These are phyloP conservation scores for Xylariaceae sp. DNA, from an alignment of 2,329 filamentous ascomycete species.

Conservation along the genomic window DNA sequence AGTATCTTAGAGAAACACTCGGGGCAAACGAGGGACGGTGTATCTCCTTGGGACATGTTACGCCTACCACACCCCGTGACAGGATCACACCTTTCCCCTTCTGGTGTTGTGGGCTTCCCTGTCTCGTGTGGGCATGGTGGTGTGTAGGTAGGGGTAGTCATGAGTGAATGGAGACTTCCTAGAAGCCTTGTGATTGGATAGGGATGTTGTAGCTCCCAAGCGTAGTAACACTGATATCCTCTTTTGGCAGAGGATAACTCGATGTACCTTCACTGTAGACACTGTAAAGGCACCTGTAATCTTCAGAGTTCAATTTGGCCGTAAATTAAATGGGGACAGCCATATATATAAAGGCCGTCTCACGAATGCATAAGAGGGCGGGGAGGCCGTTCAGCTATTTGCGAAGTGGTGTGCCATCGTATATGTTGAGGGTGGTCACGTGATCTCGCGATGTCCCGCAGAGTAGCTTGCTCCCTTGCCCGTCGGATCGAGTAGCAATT, in stretches of 20 bases:
- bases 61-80: slow-evolving; percentile 19
- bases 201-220: slow-evolving; percentile 22
- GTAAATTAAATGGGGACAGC: slow-evolving; percentile 12
- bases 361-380: slow-evolving; percentile 21
- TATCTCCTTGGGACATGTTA: slow-evolving; percentile 30
- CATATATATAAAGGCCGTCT: slow-evolving; percentile 20
- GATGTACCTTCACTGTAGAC: slow-evolving; percentile 27
- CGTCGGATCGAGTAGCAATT: slow-evolving; percentile 9
- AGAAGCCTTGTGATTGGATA: slow-evolving; percentile 24
- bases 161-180: slow-evolving; percentile 20
- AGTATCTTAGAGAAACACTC: slow-evolving; percentile 32
- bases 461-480: slow-evolving; percentile 1
- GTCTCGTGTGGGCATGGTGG: slow-evolving; percentile 32
- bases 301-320: slow-evolving; percentile 8
- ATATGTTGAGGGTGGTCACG: slow-evolving; percentile 30
- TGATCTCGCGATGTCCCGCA: slow-evolving; percentile 30
- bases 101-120: slow-evolving; percentile 35
- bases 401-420: slow-evolving; percentile 20
- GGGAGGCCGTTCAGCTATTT: slow-evolving; percentile 21
- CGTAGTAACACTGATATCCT: slow-evolving; percentile 28
- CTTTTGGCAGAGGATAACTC: slow-evolving; percentile 22
- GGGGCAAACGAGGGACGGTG: slow-evolving; percentile 27
- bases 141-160: slow-evolving; percentile 19
- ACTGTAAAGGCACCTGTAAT: slow-evolving; percentile 21
- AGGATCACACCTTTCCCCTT: slow-evolving; percentile 35